Evolutionary conservation across 2,329 filamentous ascomycete genomes (phyloP).

Genomic region (Dactylellina leptospora): DNA sequence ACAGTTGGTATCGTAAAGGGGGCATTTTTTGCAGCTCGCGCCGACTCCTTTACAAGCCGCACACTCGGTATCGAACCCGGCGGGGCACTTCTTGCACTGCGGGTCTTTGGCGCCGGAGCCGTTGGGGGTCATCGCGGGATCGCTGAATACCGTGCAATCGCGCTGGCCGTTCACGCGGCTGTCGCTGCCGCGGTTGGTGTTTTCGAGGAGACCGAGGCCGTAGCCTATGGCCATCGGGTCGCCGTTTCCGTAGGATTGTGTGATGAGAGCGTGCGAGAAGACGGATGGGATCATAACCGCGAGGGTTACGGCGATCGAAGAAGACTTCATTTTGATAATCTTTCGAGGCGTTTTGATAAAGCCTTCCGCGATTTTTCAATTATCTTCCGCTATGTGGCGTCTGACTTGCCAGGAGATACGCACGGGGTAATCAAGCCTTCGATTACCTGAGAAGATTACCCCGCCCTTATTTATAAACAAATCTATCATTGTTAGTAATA

Average conservation of each 20-base stretch:
- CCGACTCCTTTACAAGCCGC: neutral
- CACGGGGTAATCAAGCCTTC: no score
- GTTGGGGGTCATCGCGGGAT: constrained; percentile 24
- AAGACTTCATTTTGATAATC: no score
- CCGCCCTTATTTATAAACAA: no score
- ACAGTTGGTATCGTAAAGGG: constrained; percentile 14
- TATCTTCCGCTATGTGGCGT: no score
- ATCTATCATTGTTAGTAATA: no score
- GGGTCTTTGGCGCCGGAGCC: neutral
- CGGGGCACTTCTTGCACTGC: neutral
- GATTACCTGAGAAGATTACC: no score
- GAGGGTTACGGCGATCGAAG: no score
- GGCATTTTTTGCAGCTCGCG: constrained; percentile 3
- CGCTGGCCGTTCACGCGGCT: neutral
- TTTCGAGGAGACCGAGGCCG: constrained; percentile 22
- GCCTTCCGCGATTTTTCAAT: no score
- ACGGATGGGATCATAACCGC: no score
- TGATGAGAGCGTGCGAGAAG: no score
- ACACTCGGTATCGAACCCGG: constrained; percentile 10
- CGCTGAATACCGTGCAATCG: constrained; percentile 26
- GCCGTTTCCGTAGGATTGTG: constrained; percentile 14
- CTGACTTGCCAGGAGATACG: no score
- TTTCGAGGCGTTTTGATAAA: no score
- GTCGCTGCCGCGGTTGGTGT: neutral
- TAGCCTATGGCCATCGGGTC: neutral